These are phyloP conservation scores for Solanum infundibuliforme DNA, from an alignment of 257 asterid species.

Conservation along the genomic window DNA sequence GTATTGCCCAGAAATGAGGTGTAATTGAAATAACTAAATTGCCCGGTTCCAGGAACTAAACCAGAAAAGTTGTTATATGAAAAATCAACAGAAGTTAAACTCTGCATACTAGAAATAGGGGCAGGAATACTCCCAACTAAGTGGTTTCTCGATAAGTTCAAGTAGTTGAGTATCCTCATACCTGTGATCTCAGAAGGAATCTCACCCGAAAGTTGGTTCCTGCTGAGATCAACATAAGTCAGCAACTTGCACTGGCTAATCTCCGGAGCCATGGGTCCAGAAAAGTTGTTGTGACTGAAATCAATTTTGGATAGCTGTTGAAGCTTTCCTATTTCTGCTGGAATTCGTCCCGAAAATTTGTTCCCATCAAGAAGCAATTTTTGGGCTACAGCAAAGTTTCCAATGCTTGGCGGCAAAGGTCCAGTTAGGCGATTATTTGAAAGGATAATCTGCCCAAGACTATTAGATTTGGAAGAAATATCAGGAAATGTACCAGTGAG, in stretches of 20 bases:
- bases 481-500: conserved; percentile 68
- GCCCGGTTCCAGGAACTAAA: conserved; percentile 85
- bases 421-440: conserved; percentile 76
- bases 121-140: conserved; percentile 71
- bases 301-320: conserved; percentile 93
- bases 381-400: conserved; percentile 73
- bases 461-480: conserved; percentile 25
- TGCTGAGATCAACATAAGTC: conserved; percentile 81
- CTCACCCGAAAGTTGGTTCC: conserved; percentile 77
- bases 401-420: conserved; percentile 71
- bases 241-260: conserved; percentile 69
- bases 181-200: conserved; percentile 71
- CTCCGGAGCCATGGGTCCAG: conserved; percentile 66
- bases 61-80: conserved; percentile 87
- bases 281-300: conserved; percentile 64
- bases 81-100: conserved; percentile 90
- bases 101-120: conserved; percentile 73
- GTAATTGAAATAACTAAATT: conserved; percentile 75
- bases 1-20: conserved; percentile 85
- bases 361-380: conserved; percentile 91
- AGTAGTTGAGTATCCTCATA: conserved; percentile 77
- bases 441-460: conserved; percentile 73
- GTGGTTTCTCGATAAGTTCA: conserved; percentile 73
- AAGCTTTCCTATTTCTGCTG: conserved; percentile 65
- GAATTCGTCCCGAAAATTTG: conserved; percentile 67